A percentile compares a stretch with the other conserved stretches of the same genome.
Evolutionary conservation across 768 basidiomycete species (phyloP).

Genomic region (Trametes coccinea): DNA sequence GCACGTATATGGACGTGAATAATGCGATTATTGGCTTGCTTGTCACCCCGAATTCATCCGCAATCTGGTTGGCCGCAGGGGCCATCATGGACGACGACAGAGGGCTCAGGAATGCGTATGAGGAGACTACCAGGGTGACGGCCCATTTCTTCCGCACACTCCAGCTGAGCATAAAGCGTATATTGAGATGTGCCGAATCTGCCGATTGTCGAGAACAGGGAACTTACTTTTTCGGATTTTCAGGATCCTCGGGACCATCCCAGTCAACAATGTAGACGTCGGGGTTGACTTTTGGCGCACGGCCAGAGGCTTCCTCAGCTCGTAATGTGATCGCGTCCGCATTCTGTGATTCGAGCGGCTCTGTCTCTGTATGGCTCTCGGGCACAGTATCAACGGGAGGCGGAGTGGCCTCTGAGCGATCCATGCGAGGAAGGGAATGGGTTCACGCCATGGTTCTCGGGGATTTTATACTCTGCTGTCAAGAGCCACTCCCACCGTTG

Average conservation of each 20-base stretch:
- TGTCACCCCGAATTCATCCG: conserved; percentile 53
- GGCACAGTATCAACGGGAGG: too few species aligned
- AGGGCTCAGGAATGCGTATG: conserved; percentile 33
- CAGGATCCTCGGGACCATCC: conserved; percentile 39
- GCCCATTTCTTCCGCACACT: conserved; percentile 57
- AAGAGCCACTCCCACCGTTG: too few species aligned
- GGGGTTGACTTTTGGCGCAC: neutral
- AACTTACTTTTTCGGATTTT: conserved; percentile 38
- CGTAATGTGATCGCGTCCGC: neutral
- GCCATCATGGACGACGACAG: conserved; percentile 75
- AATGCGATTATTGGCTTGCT: conserved; percentile 51
- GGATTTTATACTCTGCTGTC: too few species aligned
- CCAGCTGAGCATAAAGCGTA: conserved; percentile 45
- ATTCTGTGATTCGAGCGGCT: neutral
- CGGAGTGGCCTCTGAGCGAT: too few species aligned
- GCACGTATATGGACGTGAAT: conserved; percentile 56
- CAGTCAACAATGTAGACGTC: conserved; percentile 33
- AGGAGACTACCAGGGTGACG: conserved; percentile 24
- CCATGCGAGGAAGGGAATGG: too few species aligned
- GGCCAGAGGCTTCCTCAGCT: neutral
- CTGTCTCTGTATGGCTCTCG: too few species aligned
- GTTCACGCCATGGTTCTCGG: too few species aligned
- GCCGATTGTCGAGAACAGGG: neutral
- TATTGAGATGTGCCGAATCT: neutral
- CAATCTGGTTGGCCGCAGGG: conserved; percentile 55